phyloP scores from a whole-genome alignment of 1,284 basidiomycete genomes.

The Chalciporus sp. region DNA sequence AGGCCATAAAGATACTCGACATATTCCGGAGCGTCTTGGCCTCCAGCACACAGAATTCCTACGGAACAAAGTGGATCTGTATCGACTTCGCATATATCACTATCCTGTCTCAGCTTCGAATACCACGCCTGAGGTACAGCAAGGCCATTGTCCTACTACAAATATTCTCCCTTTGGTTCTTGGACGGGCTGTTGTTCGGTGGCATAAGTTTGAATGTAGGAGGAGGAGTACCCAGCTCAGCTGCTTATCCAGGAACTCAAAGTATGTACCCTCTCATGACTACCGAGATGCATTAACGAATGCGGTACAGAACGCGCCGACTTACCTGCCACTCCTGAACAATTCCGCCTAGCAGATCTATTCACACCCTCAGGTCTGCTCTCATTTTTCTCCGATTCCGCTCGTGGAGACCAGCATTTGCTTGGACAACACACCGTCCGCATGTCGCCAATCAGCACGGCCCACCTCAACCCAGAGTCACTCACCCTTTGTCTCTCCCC shows the following conservation, averaged over 20 bases:
- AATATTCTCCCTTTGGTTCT: slow-evolving; percentile 55
- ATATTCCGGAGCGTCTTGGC: slow-evolving; percentile 54
- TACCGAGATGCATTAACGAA: slow-evolving; percentile 11
- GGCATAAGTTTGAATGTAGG: slow-evolving; percentile 55
- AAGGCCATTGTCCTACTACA: slow-evolving; percentile 62
- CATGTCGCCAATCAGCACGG: slow-evolving; percentile 89
- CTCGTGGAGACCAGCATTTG: slow-evolving; percentile 58
- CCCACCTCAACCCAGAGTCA: slow-evolving; percentile 73
- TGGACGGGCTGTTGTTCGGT: slow-evolving; percentile 75
- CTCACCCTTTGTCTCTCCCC: slow-evolving; percentile 72
- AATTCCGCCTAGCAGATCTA: slow-evolving; percentile 46
- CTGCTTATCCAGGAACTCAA: slow-evolving; percentile 25
- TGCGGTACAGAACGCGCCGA: slow-evolving; percentile 36
- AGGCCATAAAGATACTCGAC: slow-evolving; percentile 61
- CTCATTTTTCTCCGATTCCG: slow-evolving; percentile 36
- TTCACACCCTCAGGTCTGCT: slow-evolving; percentile 53
- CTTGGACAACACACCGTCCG: slow-evolving; percentile 88
- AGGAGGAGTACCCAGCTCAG: slow-evolving; percentile 22
- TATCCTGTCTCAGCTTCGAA: slow-evolving; percentile 65
- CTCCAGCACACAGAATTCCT: slow-evolving; percentile 41
- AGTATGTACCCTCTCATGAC: slow-evolving; percentile 26
- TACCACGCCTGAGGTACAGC: slow-evolving; percentile 76
- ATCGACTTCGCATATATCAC: slow-evolving; percentile 66
- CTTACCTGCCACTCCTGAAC: slow-evolving; percentile 45
- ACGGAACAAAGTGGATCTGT: slow-evolving; percentile 68